Evolutionary conservation across 139 green algal species (phyloP), one percentile per base, ranked within the genome.

Genomic region (Eudorina sp.): DNA sequence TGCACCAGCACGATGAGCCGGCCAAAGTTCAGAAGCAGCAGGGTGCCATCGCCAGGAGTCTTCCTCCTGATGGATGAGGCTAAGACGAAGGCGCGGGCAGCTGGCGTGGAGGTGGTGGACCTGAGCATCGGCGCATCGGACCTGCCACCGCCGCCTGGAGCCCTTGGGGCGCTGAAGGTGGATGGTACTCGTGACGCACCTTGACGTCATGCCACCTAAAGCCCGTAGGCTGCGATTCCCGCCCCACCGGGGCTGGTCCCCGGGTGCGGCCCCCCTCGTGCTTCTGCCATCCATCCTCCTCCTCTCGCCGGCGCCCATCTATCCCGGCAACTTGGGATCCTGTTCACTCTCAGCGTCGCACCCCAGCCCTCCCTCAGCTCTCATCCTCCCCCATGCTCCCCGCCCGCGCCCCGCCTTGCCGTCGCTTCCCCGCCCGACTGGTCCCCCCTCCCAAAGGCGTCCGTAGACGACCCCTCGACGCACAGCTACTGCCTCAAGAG

Each of bases 401-500:
- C n/a, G n/a, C n/a, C n/a, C n/a, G n/a, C n/a, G n/a, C n/a, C n/a
- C n/a, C n/a, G n/a, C n/a, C n/a, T n/a, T n/a, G n/a, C n/a, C n/a
- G n/a, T n/a, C n/a, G n/a, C n/a, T n/a, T n/a, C n/a, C n/a, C n/a
- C n/a, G n/a, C n/a, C n/a, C n/a, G n/a, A n/a, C n/a, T n/a, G n/a
- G n/a, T 31, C 58, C 18, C 18, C 58, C n/a, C 19, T 31, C 16
- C 21, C 13, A 23, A 34, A 88, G 82, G 34, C 27, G 6, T 53
- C 92, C 5, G 60, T 91, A 0, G 58, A 90, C 64, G 92, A 94
- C 86, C 90, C 90, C 19, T 53, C 41, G 36, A 91, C 90, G 3
- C 74, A 94, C 83, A 82, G 46, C 23, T 93, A 94, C 89, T 92
- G 90, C 78, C 84, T 95, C 4, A 92, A 91, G 31, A 88, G 51